Base-by-base conservation (phyloP, 768 basidiomycete species). In the Coprinopsis sp. region DNA sequence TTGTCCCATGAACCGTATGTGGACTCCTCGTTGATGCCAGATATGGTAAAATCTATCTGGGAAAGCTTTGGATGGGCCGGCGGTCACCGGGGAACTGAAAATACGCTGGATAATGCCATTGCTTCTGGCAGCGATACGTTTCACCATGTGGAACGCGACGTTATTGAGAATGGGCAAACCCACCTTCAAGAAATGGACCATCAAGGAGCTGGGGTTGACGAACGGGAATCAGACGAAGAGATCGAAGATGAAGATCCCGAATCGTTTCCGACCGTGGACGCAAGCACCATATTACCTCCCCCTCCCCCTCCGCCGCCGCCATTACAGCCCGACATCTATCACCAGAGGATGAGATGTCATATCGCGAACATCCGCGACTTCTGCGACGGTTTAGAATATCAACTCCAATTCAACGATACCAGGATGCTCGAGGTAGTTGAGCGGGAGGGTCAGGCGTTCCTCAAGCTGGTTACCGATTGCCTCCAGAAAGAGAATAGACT, bases 341-440 rank as follows among this genome's bases (percentile, higher is more conserved):
- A 66, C 44, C 49, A 58, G 41, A 64, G 70, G 22, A 71, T 73
- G 71, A 58, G 52, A n/a, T 55, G 61, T 6, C 71, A 73, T 47
- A 72, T 76, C 43, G 54, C 57, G 24, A 67, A 68, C 49, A 64
- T 74, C 27, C 63, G 72, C 18, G 69, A 72, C 34, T 75, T 74
- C 46, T 70, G 69, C 46, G 66, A 70, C 31, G 71, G 72, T 3
- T 55, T 75, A 49, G 72, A 76, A 50, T 74, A 68, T 34, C 70
- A 76, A 47, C 54, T 74, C 16, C 72, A 71, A 45, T 73, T 73
- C 46, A 67, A 70, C 34, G 74, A 76, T 55, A 58, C 58, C 42
- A 64, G 66, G 16, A 68, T 76, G 64, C 52, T 75, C 44, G 62
- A 68, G 27, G 63, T 64, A 22, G 60, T 77, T 8, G 74, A 74